Percentiles rank a stretch among this genome's conserved stretches.
phyloP scores from a whole-genome alignment of 768 basidiomycete species.

The Mycena filopes region DNA sequence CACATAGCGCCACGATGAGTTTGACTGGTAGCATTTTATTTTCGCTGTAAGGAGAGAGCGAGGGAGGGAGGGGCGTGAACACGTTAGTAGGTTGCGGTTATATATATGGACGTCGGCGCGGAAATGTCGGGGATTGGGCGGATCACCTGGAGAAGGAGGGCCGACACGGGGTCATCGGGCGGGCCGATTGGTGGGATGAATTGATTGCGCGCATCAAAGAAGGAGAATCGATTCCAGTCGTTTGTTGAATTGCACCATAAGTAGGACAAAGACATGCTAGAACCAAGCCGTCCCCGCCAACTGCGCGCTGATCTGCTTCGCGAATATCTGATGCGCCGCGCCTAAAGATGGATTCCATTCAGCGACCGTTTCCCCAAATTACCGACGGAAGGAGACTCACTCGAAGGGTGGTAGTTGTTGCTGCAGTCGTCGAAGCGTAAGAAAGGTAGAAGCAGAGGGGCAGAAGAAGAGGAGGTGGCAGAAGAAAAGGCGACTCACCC shows the following conservation, averaged over 20 bases:
- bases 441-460: too few species aligned
- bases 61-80: neutral
- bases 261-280: too few species aligned
- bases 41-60: too few species aligned
- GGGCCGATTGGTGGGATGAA: too few species aligned
- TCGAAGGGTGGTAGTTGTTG: conserved; percentile 65
- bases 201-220: too few species aligned
- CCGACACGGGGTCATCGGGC: too few species aligned
- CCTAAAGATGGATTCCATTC: neutral
- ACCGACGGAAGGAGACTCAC: conserved; percentile 44
- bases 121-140: conserved; percentile 8
- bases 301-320: conserved; percentile 19
- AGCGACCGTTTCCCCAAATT: neutral
- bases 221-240: too few species aligned
- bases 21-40: neutral
- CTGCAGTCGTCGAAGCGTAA: conserved; percentile 46
- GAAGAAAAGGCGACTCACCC: conserved; percentile 49
- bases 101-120: neutral
- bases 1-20: neutral
- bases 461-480: neutral
- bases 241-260: too few species aligned
- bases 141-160: neutral
- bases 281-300: conserved; percentile 27
- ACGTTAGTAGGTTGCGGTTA: neutral
- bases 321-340: conserved; percentile 29